Evolutionary conservation across 2,329 filamentous ascomycete genomes (phyloP), one percentile per base, ranked within the genome.

Genomic region (Aspergillus ochraceus): DNA sequence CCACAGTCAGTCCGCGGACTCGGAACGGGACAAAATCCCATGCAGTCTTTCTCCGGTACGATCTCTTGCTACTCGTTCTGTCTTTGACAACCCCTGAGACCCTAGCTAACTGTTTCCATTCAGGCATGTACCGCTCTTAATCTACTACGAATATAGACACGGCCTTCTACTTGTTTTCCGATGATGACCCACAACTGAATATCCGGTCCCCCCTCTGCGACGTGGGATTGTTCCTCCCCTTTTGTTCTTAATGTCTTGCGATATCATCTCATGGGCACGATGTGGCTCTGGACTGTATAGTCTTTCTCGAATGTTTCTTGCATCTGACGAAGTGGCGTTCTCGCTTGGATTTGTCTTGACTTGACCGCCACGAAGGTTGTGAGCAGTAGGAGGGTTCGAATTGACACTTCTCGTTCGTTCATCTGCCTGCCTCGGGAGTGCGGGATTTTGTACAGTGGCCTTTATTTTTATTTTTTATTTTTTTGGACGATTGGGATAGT

Each of bases 1-100:
- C 71, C 72, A 4, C 72, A 71, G 58, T 68, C 69, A 51, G 68
- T 66, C 20, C 71, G 71, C 53, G 73, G 73, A 36, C 61, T 73
- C 29, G 69, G 69, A 24, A 61, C 64, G 32, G 63, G 64, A 8
- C 70, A 71, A 53, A 51, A 61, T 19, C 62, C 68, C 58, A 42
- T 42, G 36, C 36, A 42, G 17, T 14, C 36, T n/a, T 76, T 74
- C 63, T 63, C 70, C 56, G 71, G 76, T 77, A 73, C 62, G 74
- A 4, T 49, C 29, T n/a, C 36, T 46, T 14, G 45, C 9, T 32
- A 12, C 10, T 42, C 20, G 29, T 19, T 45, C 19, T 4, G 47
- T 17, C 45, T 46, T 56, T 29, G 5, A 24, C 22, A 24, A 8
- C 6, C 36, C 36, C 17, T 4, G 36, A 6, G 3, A 17, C 36